Evolutionary conservation across 148 eudicot genomes (phyloP), one percentile per base, ranked within the genome.

Genomic region (Bassia scoparia): DNA sequence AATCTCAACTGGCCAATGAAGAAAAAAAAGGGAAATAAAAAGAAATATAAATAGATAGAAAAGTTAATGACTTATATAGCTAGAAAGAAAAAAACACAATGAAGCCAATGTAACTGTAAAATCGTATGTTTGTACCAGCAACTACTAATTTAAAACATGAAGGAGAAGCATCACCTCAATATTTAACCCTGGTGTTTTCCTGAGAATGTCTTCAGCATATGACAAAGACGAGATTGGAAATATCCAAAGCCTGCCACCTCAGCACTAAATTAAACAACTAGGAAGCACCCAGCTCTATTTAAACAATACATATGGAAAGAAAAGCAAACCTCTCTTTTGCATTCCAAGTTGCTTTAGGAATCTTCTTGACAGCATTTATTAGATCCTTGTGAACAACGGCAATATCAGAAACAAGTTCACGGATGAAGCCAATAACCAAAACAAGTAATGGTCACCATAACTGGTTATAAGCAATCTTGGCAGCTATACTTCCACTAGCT

Each of bases 1-100:
- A 65, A 92, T 88, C 87, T 96, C 99, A 56, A 89, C 99, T 18
- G 99, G 99, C 75, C 97, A n/a, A n/a, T n/a, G n/a, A n/a, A n/a
- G n/a, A 35, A 21, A 33, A 14, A 53, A 61, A 61, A 33, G n/a
- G n/a, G n/a, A n/a, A n/a, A n/a, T n/a, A n/a, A n/a, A n/a, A n/a
- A n/a, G n/a, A n/a, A n/a, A n/a, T n/a, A n/a, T n/a, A n/a, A n/a
- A n/a, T n/a, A n/a, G n/a, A 30, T 23, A 7, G 48, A 21, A 52
- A 77, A 62, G 46, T 13, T 24, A 24, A 56, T 20, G 30, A 29
- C 52, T 49, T 21, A 29, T 43, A 74, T 55, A n/a, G 34, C 58
- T 24, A n/a, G 67, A 35, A 27, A 13, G 41, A 37, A 29, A 35
- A 5, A 27, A 52, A 21, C 59, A 59, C 56, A 24, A 34, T 33